Evolutionary conservation across 768 basidiomycete genomes (phyloP), one percentile per base, ranked within the genome.

Genomic region (Mycena epipterygia): DNA sequence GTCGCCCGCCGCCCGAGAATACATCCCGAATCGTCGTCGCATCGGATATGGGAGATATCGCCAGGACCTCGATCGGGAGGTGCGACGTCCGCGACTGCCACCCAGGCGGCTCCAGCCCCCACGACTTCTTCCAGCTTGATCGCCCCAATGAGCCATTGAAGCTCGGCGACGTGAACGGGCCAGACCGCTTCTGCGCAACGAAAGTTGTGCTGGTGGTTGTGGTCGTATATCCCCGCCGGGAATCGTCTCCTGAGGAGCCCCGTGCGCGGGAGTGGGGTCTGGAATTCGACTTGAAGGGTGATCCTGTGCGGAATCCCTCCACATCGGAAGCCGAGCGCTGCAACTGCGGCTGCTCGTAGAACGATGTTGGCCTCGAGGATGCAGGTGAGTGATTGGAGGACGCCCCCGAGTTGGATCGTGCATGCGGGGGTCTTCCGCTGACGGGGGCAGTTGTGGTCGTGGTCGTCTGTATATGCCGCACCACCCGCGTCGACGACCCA

Each of bases 61-160:
- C 87, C 16, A 95, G 84, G 12, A 95, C 93, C 78, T 95, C 94
- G 32, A 95, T 84, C 0, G 95, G 93, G 6, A 91, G 80, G 75
- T 91, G 91, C 16, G 89, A 83, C 8, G 88, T 86, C 5, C 92
- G 88, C 39, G 84, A 86, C 73, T 93, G 91, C 93, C 94, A 95
- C 21, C 94, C 94, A 25, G 94, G 93, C 8, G 94, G 95, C 75
- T 95, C 93, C 32, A 91, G 81, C 0, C 95, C 95, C 95, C 95
- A 96, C 9, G 91, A 89, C 79, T 94, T 95, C 85, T 94, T 95
- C 95, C 95, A 96, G 77, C 92, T 92, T 25, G 92, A 90, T 33
- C 90, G 88, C 35, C 92, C 89, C 57, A 89, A 76, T 5, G 85
- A 83, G 42, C 78, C 80, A 35, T 82, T 81, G 62, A 82, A 84